Evolutionary conservation across 305 asterid species (phyloP).

Genomic region (Solanum hybrid): DNA sequence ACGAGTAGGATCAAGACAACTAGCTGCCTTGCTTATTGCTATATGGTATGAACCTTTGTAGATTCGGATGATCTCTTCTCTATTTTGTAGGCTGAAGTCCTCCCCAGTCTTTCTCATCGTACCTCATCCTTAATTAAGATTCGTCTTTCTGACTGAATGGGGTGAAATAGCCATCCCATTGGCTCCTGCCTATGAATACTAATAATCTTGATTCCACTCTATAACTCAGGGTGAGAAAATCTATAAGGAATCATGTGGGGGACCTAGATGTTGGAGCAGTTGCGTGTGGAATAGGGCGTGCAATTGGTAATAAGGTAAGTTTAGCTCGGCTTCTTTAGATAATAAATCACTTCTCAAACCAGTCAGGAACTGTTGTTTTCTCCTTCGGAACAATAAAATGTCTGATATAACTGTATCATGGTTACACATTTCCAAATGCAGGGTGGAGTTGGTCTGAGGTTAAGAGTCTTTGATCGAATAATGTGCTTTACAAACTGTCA

Average conservation of each 20-base stretch:
- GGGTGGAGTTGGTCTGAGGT: slow-evolving; percentile 93
- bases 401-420: neutral
- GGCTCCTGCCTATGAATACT: neutral
- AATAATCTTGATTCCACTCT: neutral
- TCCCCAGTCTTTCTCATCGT: neutral
- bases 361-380: neutral
- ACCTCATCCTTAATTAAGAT: neutral
- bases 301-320: slow-evolving; percentile 91
- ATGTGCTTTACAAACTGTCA: slow-evolving; percentile 83
- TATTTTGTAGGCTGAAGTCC: neutral
- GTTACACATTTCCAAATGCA: slow-evolving; percentile 20
- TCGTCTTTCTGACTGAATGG: neutral
- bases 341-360: neutral
- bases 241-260: slow-evolving; percentile 71
- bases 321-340: neutral
- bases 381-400: neutral
- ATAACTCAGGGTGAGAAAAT: slow-evolving; percentile 71
- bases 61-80: neutral
- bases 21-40: slow-evolving; percentile 85
- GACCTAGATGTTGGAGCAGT: slow-evolving; percentile 94
- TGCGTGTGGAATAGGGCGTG: slow-evolving; percentile 97
- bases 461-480: slow-evolving; percentile 80
- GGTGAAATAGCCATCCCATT: neutral
- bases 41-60: slow-evolving; percentile 43
- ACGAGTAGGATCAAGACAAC: slow-evolving; percentile 89